Conservation (phyloP, 2,329 filamentous ascomycete species). For the Alternaria atra region DNA sequence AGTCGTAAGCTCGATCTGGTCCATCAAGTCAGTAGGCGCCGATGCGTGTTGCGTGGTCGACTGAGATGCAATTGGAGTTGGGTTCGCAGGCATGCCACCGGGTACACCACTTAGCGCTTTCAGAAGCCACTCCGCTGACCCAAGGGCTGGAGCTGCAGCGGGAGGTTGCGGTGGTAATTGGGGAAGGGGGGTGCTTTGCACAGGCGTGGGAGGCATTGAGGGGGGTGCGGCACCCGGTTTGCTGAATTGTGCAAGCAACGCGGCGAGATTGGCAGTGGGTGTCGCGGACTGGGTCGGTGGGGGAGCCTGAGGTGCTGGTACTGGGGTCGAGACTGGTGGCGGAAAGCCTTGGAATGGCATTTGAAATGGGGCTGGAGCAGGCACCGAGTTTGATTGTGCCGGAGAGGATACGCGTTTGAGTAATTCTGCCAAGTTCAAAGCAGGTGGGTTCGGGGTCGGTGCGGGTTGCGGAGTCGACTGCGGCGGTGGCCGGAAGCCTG, state of each 20-base stretch:
- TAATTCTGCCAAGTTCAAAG: constrained; percentile 41
- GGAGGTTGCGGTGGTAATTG: constrained; percentile 30
- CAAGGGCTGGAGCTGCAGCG: constrained; percentile 24
- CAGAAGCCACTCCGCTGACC: constrained; percentile 44
- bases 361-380: constrained; percentile 38
- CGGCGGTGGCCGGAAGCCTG: constrained; percentile 32
- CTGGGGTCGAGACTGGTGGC: constrained; percentile 31
- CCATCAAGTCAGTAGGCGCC: constrained; percentile 51
- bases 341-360: constrained; percentile 40
- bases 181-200: constrained; percentile 26
- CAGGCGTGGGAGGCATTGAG: constrained; percentile 24
- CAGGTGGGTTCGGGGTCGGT: constrained; percentile 29
- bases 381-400: constrained; percentile 32
- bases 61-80: constrained; percentile 35
- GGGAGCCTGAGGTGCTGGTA: constrained; percentile 30
- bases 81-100: constrained; percentile 37
- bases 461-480: constrained; percentile 32
- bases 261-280: constrained; percentile 42
- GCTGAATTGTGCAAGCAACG: constrained; percentile 44
- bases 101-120: constrained; percentile 42
- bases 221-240: constrained; percentile 32
- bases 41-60: constrained; percentile 40
- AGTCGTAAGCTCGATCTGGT: constrained; percentile 68
- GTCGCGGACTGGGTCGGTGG: constrained; percentile 39
- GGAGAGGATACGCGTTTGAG: constrained; percentile 42